Base-by-base conservation (phyloP, 73 alveolate genomes). In the Durusdinium trenchii region DNA sequence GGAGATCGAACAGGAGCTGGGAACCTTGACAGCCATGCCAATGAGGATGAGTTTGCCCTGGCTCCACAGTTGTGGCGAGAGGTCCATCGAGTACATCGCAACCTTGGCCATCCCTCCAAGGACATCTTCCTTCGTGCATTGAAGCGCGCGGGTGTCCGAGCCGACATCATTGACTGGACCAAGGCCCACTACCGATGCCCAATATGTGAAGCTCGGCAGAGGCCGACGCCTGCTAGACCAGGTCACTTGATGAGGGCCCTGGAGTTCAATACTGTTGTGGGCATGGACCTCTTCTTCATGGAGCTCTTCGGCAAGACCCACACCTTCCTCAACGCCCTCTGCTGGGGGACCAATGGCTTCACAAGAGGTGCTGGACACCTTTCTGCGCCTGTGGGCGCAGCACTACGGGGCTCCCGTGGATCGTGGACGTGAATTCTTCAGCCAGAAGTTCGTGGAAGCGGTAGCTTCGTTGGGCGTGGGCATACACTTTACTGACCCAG, bases 241-340 rank as follows among this genome's bases (percentile, higher is more conserved):
- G 92, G 71, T 1, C 71, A 46, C 35, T 28, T 82, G 51, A 52
- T 57, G 38, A 18, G 51, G 6, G 40, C 45, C 91, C 36, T 45
- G 5, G 91, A 81, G 71, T 54, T 54, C 7, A 46, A 46, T 6
- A 26, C 23, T 64, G 91, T 81, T 43, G 91, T 81, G 2, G 91
- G 91, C 18, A 46, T 81, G 28, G 91, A 81, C 36, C 46, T 81
- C 50, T 43, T 81, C 48, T 81, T 81, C 91, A 6, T 81, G 43
- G 38, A 54, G 3, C 26, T 54, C 14, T 69, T 42, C 43, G 71
- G 38, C 51, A 18, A 2, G 42, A 45, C 35, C 4, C 71, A 47
- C 26, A 47, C 50, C 20, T 47, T 82, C 30, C 50, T 82, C 38
- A 82, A 50, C 73, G 48, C 48, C 40, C n/a, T 35, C 2, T 40